Evolutionary conservation across 352 stramenopile species (phyloP), one percentile per base, ranked within the genome.

Genomic region (Globisporangium orthogonon): DNA sequence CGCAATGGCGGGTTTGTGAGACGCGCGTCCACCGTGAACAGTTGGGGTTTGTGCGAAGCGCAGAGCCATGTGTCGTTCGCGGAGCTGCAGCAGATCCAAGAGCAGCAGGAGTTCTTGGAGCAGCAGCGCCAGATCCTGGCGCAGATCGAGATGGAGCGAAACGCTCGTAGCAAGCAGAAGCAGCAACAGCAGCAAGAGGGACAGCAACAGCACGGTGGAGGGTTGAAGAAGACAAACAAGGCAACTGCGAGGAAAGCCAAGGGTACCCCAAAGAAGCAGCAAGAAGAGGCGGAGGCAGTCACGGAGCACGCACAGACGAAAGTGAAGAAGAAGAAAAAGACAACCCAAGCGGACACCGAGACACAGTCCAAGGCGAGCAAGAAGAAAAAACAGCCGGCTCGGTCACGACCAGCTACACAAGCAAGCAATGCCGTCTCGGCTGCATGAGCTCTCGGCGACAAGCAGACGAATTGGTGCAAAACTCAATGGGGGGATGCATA

Each of bases 61-160:
- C 66, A 67, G 18, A 52, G 60, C 30, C 71, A 80, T 54, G 67
- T 91, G 5, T 87, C 80, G 40, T 69, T 91, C 18, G 65, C 74
- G 1, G 78, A 87, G 45, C 66, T 91, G 4, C 80, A 91, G 54
- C 69, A 77, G 41, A 52, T 83, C 17, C 70, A 91, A 50, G 74
- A 76, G 33, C 67, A 90, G 47, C 74, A 90, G 52, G 71, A 76
- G 9, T 76, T 87, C 37, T 4, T 90, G 33, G 76, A 83, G 58
- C 66, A 87, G 53, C 80, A 89, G 61, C 74, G 65, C n/a, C 68
- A 79, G 57, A 89, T 89, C 15, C 53, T 89, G 50, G 74, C 68
- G 9, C 65, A 84, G 56, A 89, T 89, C 37, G 65, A 86, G 56
- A 66, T 9, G 44, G 44, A 49, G 44, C 44, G 23, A 9, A 5